Conservation (phyloP, 345 rosid genomes). For the Pugionium dolabratum region DNA sequence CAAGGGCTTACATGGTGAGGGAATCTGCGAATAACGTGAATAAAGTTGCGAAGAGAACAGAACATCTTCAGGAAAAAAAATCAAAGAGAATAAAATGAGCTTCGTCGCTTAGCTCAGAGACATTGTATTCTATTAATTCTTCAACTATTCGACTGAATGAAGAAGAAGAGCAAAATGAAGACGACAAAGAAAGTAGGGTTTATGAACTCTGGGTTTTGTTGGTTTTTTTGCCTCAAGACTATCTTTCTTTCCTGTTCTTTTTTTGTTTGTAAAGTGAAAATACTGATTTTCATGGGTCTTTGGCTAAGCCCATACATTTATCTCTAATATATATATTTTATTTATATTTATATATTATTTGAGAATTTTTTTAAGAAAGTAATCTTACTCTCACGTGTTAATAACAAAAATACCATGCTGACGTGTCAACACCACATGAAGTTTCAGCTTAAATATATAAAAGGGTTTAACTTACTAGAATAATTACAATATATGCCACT, state of each 20-base stretch:
- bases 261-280: neutral
- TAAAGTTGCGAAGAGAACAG: constrained; percentile 49
- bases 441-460: too few species aligned
- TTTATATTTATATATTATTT: too few species aligned
- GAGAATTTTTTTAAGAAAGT: too few species aligned
- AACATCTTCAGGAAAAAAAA: constrained; percentile 48
- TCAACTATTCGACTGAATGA: constrained; percentile 13
- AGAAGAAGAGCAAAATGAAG: constrained; percentile 16
- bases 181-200: constrained; percentile 39
- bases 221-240: neutral
- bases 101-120: constrained; percentile 42
- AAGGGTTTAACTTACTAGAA: too few species aligned
- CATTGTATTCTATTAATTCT: constrained; percentile 3
- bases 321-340: too few species aligned
- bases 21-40: constrained; percentile 48
- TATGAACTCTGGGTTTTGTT: constrained; percentile 42
- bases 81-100: constrained; percentile 36
- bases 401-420: too few species aligned
- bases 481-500: too few species aligned
- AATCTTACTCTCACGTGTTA: too few species aligned
- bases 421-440: too few species aligned
- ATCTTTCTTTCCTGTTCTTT: neutral
- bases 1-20: constrained; percentile 46
- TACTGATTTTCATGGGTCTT: constrained; percentile 18
- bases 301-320: too few species aligned